Evolutionary conservation across 495 filamentous ascomycete species (phyloP).

Genomic region (Aspergillus hancockii): DNA sequence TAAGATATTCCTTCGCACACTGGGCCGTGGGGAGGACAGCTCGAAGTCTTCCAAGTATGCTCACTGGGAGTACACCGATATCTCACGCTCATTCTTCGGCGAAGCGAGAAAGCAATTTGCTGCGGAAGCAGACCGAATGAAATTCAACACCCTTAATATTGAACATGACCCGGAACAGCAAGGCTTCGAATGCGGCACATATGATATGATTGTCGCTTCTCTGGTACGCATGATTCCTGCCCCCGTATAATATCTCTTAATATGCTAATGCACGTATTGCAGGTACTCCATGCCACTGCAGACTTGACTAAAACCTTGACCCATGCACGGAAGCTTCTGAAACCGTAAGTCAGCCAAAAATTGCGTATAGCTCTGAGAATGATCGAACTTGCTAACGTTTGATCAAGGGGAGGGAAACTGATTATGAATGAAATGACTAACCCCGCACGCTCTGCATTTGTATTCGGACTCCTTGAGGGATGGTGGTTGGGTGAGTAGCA

Average conservation of each 20-base stretch:
- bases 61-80: constrained; percentile 46
- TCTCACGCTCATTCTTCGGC: constrained; percentile 36
- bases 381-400: neutral
- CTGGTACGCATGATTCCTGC: constrained; percentile 12
- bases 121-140: constrained; percentile 7
- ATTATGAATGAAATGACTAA: constrained; percentile 20
- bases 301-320: constrained; percentile 38
- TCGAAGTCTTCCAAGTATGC: constrained; percentile 24
- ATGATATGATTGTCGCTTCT: constrained; percentile 51
- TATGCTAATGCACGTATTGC: neutral
- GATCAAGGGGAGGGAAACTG: constrained; percentile 13
- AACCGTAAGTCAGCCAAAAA: constrained; percentile 13
- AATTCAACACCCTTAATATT: constrained; percentile 39
- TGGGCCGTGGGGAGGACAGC: constrained; percentile 19
- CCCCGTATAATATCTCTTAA: constrained; percentile 3
- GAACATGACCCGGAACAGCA: constrained; percentile 45
- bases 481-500: constrained; percentile 21
- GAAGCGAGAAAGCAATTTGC: constrained; percentile 8
- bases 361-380: neutral
- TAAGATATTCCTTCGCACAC: constrained; percentile 32
- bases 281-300: constrained; percentile 34
- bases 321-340: constrained; percentile 30
- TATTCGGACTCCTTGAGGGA: constrained; percentile 22
- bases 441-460: constrained; percentile 5
- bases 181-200: constrained; percentile 43